Base-by-base conservation (phyloP, 192 early-diverging fungal species). In the Globomyces pollinis-pini region DNA sequence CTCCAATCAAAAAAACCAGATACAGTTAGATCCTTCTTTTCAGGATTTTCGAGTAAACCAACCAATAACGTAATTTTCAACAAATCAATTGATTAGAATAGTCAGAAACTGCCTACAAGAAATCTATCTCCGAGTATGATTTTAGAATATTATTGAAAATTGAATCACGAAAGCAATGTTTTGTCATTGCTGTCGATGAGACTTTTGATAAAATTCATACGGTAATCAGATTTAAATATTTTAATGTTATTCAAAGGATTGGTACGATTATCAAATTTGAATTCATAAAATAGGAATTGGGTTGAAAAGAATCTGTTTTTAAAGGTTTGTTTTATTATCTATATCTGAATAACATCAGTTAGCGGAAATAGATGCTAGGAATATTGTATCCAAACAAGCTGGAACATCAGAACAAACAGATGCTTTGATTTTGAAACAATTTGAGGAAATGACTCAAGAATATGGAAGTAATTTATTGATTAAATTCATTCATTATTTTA, bases 191-290 rank as follows among this genome's bases (percentile, higher is more conserved):
- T 0, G 75, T 78, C 3, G 78, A 60, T 30, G 75, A 72, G 4
- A 74, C 64, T 15, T 81, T 81, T 66, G 78, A 78, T 49, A 66
- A 65, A 29, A 81, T 81, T 43, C 78, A 78, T 39, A 45, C 61
- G 16, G 41, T 36, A 18, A 44, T 1, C 33, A 15, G 31, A n/a
- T n/a, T n/a, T n/a, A n/a, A n/a, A n/a, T 21, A 1, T n/a, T 23
- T 26, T 39, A n/a, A n/a, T n/a, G n/a, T n/a, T n/a, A n/a, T n/a
- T n/a, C n/a, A n/a, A n/a, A n/a, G n/a, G n/a, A n/a, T n/a, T n/a
- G n/a, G n/a, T n/a, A n/a, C n/a, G n/a, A n/a, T n/a, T n/a, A n/a
- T 39, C 15, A 20, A 39, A 15, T 20, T 0, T 20, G 15, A 15
- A 39, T 20, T 20, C 38, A 34, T 18, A 61, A 7, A 72, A 78